phyloP scores from a whole-genome alignment of 495 filamentous ascomycete species.

The Thozetella sp. region DNA sequence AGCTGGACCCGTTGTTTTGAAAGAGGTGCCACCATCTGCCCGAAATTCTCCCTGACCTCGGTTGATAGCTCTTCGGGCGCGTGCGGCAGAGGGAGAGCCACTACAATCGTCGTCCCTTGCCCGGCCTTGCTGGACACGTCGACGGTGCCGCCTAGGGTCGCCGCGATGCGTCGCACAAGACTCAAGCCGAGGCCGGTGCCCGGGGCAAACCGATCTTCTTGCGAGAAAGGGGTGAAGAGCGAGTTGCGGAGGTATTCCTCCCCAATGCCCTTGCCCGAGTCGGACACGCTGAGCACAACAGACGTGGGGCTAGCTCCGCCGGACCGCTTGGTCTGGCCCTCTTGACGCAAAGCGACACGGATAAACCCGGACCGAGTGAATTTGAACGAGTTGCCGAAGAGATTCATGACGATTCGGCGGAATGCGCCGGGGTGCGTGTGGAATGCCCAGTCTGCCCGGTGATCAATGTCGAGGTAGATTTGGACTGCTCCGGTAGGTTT shows the following conservation, averaged over 20 bases:
- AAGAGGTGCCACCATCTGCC: constrained; percentile 32
- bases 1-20: constrained; percentile 30
- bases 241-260: constrained; percentile 67
- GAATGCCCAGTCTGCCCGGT: constrained; percentile 59
- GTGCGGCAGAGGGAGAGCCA: constrained; percentile 44
- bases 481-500: constrained; percentile 45
- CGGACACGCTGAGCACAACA: constrained; percentile 50
- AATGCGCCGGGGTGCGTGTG: constrained; percentile 71
- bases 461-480: constrained; percentile 66
- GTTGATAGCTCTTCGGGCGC: constrained; percentile 6
- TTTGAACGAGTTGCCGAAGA: constrained; percentile 83
- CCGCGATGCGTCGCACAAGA: constrained; percentile 68
- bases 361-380: constrained; percentile 72
- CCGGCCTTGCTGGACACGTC: constrained; percentile 57
- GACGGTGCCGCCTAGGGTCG: constrained; percentile 59
- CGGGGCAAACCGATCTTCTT: constrained; percentile 65
- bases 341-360: constrained; percentile 57
- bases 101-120: constrained; percentile 60
- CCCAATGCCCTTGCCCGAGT: constrained; percentile 71
- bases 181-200: constrained; percentile 73
- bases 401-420: constrained; percentile 77
- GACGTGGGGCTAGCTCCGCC: constrained; percentile 15
- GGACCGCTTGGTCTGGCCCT: constrained; percentile 24
- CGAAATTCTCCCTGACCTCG: constrained; percentile 19
- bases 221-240: constrained; percentile 71